Conservation (phyloP, 2,329 filamentous ascomycete species). For the Chaetothyriales sp. region DNA sequence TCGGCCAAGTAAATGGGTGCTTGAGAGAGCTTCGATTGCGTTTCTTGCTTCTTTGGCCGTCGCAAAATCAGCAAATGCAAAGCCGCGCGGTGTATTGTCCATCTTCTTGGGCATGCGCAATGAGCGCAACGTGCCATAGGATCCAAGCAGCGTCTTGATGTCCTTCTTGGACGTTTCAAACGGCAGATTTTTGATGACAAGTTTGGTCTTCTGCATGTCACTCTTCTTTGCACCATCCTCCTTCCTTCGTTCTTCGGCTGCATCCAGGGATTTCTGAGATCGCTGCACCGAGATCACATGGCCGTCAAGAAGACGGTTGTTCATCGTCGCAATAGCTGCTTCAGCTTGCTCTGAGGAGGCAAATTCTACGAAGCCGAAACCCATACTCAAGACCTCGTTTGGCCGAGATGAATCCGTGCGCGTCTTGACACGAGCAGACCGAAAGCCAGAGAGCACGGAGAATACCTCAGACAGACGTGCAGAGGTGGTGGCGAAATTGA, state of each 20-base stretch:
- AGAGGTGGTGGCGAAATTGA: conserved; percentile 80
- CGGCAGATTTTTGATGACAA: conserved; percentile 94
- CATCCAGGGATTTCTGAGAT: conserved; percentile 75
- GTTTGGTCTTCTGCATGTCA: conserved; percentile 66
- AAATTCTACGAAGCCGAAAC: conserved; percentile 91
- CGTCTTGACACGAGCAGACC: conserved; percentile 80
- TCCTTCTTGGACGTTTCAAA: conserved; percentile 94
- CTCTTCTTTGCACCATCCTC: conserved; percentile 72
- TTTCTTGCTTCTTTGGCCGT: conserved; percentile 79
- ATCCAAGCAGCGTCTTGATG: conserved; percentile 65
- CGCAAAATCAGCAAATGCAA: conserved; percentile 92
- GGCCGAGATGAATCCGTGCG: conserved; percentile 85
- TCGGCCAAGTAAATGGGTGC: conserved; percentile 84
- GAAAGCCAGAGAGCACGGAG: conserved; percentile 67
- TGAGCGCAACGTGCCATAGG: conserved; percentile 82
- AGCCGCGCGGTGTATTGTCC: conserved; percentile 73
- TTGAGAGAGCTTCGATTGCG: conserved; percentile 76
- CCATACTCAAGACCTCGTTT: conserved; percentile 83
- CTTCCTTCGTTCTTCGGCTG: conserved; percentile 68
- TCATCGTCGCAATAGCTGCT: conserved; percentile 69
- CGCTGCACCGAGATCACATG: conserved; percentile 74
- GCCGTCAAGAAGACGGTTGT: conserved; percentile 72
- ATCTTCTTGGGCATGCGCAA: conserved; percentile 93
- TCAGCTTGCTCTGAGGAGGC: conserved; percentile 60
- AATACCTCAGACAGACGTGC: conserved; percentile 63